These are phyloP conservation scores for Macrophomina tecta DNA, from an alignment of 2,329 filamentous ascomycete genomes.

Conservation along the genomic window DNA sequence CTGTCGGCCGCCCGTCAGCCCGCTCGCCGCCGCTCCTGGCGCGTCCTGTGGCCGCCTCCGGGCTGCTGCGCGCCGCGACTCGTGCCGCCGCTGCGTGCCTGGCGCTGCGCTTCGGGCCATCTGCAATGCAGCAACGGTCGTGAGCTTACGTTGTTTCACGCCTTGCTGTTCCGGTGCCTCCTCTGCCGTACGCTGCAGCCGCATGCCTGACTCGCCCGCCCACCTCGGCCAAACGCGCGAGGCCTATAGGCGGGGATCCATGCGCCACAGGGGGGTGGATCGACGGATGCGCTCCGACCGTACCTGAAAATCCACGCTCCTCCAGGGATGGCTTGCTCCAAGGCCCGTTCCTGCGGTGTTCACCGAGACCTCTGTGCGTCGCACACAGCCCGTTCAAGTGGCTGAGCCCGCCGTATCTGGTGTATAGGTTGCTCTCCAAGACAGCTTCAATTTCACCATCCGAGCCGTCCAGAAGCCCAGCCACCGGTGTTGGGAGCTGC, in stretches of 20 bases:
- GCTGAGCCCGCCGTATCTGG: conserved; percentile 20
- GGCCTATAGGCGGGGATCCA: conserved; percentile 20
- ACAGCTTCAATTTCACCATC: conserved; percentile 11
- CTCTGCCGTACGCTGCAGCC: conserved; percentile 15
- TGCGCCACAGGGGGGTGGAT: conserved; percentile 25
- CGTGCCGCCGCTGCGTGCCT: conserved; percentile 13
- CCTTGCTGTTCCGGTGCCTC: conserved; percentile 24
- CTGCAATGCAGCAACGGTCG: conserved; percentile 15
- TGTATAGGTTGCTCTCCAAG: conserved; percentile 10
- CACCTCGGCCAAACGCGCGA: conserved; percentile 13
- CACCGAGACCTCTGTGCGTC: conserved; percentile 24
- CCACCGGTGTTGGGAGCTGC: not conserved
- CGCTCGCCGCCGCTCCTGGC: not conserved
- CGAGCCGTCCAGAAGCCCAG: not conserved
- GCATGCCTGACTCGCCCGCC: conserved; percentile 4
- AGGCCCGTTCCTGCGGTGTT: conserved; percentile 18
- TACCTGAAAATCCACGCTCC: conserved; percentile 23
- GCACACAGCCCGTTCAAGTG: conserved; percentile 20
- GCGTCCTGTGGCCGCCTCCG: not conserved
- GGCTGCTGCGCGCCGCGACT: not conserved
- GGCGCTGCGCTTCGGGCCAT: conserved; percentile 19
- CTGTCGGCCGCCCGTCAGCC: not conserved
- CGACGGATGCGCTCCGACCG: conserved; percentile 25
- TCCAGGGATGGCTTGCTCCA: conserved; percentile 21
- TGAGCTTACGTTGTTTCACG: conserved; percentile 23